Conservation (phyloP, 2,329 filamentous ascomycete species). For the Neonectria neomacrospora region DNA sequence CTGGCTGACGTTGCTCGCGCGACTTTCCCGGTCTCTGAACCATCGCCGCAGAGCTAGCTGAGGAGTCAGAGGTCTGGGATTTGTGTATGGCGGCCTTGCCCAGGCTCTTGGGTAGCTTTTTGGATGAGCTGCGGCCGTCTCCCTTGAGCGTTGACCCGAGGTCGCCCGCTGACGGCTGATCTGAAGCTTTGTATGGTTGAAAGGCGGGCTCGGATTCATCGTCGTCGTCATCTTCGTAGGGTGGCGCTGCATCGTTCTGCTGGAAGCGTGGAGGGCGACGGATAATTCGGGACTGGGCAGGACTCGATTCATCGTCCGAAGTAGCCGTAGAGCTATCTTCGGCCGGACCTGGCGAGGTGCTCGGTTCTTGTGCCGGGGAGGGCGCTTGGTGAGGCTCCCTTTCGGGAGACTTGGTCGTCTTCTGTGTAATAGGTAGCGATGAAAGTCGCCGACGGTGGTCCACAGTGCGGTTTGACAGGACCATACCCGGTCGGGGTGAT, state of each 20-base stretch:
- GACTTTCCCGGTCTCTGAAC: conserved; percentile 45
- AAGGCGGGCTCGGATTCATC: conserved; percentile 68
- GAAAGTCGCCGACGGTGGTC: conserved; percentile 57
- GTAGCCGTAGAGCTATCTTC: conserved; percentile 55
- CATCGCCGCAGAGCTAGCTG: conserved; percentile 63
- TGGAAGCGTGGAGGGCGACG: conserved; percentile 67
- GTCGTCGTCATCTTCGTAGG: conserved; percentile 63
- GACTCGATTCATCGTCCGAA: conserved; percentile 61
- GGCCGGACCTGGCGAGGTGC: conserved; percentile 50
- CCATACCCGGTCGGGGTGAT: conserved; percentile 40
- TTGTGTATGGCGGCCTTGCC: conserved; percentile 54
- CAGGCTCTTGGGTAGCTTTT: conserved; percentile 44
- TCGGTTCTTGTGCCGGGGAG: conserved; percentile 36
- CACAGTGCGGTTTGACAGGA: conserved; percentile 33
- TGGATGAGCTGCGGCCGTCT: conserved; percentile 51
- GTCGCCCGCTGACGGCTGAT: conserved; percentile 55
- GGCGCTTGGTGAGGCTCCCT: conserved; percentile 24
- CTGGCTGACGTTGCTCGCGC: conserved; percentile 51
- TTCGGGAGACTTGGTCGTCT: conserved; percentile 40
- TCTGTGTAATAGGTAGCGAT: conserved; percentile 55
- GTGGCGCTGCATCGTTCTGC: conserved; percentile 49
- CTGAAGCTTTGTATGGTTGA: conserved; percentile 57
- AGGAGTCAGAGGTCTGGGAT: conserved; percentile 72
- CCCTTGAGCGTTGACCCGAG: conserved; percentile 64
- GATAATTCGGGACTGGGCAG: conserved; percentile 69